These are phyloP conservation scores for Calonectria naviculata DNA, from an alignment of 2,329 filamentous ascomycete genomes.

Conservation along the genomic window DNA sequence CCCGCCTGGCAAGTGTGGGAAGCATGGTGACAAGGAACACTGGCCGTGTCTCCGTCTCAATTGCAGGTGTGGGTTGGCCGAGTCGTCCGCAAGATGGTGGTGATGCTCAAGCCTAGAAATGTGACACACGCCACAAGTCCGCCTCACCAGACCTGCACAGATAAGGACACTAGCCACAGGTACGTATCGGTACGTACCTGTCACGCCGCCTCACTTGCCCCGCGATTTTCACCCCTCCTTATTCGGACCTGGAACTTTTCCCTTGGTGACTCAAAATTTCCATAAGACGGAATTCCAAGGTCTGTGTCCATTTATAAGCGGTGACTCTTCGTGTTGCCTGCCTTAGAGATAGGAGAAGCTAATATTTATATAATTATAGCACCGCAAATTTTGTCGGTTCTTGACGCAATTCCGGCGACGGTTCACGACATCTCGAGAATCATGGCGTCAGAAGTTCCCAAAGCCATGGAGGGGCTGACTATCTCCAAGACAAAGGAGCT, in stretches of 20 bases:
- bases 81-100: constrained; percentile 16
- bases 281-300: constrained; percentile 35
- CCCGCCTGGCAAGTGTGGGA: constrained; percentile 46
- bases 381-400: constrained; percentile 35
- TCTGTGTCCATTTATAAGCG: constrained; percentile 18
- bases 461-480: constrained; percentile 62
- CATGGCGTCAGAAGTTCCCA: constrained; percentile 58
- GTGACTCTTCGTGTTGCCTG: background rate
- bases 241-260: constrained; percentile 19
- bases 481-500: constrained; percentile 71
- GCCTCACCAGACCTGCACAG: constrained; percentile 29
- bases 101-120: constrained; percentile 22
- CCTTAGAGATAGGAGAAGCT: constrained; percentile 2
- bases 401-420: constrained; percentile 27
- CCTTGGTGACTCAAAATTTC: constrained; percentile 48
- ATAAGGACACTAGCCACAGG: constrained; percentile 30
- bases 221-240: constrained; percentile 52
- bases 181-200: constrained; percentile 5
- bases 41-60: constrained; percentile 19
- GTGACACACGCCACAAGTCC: constrained; percentile 36
- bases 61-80: constrained; percentile 18
- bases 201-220: constrained; percentile 40
- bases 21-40: constrained; percentile 43
- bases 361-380: constrained; percentile 10
- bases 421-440: constrained; percentile 42